phyloP scores from a whole-genome alignment of 2,329 filamentous ascomycete species.

The Paraphoma sp. region DNA sequence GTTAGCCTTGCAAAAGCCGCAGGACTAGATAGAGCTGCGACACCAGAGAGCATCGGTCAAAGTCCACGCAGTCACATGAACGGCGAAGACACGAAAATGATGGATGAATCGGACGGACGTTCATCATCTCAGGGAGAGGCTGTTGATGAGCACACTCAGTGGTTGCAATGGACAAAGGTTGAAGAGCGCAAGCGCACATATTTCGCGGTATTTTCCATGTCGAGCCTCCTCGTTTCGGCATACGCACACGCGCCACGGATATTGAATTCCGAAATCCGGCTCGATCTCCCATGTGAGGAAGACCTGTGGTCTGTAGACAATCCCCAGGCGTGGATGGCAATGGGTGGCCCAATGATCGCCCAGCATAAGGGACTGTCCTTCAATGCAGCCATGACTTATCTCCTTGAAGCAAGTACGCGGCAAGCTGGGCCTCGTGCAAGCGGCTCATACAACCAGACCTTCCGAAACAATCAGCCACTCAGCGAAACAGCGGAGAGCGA shows the following conservation, averaged over 20 bases:
- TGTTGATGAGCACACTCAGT: conserved; percentile 70
- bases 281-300: conserved; percentile 92
- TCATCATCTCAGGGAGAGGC: conserved; percentile 53
- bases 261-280: conserved; percentile 89
- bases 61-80: conserved; percentile 35
- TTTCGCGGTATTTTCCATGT: conserved; percentile 88
- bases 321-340: conserved; percentile 78
- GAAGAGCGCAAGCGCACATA: conserved; percentile 95
- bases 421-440: conserved; percentile 51
- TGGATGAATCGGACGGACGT: conserved; percentile 50
- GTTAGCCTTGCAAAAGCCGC: conserved; percentile 90
- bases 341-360: conserved; percentile 74
- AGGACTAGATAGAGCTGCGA: conserved; percentile 68
- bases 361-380: conserved; percentile 78
- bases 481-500: conserved; percentile 66
- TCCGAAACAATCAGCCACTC: conserved; percentile 55
- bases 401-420: conserved; percentile 78
- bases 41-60: conserved; percentile 25
- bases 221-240: conserved; percentile 86
- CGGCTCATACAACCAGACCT: conserved; percentile 52
- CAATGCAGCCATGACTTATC: conserved; percentile 78
- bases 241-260: conserved; percentile 92
- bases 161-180: conserved; percentile 84
- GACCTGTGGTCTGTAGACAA: conserved; percentile 86
- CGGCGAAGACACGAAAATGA: conserved; percentile 66